phyloP scores from a whole-genome alignment of 192 early-diverging fungal genomes.

The Funneliformis mosseae region DNA sequence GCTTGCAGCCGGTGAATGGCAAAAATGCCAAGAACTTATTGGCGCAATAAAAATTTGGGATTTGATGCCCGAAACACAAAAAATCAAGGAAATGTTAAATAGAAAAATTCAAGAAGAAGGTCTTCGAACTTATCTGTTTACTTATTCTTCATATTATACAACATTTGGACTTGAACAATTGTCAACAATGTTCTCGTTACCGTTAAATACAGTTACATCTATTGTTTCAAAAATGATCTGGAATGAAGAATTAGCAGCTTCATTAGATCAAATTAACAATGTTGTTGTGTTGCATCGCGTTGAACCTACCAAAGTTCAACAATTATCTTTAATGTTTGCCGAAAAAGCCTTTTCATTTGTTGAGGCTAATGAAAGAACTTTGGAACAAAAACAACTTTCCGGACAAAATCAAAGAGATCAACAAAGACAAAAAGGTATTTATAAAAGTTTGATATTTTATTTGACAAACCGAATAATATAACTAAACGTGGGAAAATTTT shows the following conservation, averaged over 20 bases:
- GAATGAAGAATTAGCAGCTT: conserved; percentile 87
- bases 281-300: conserved; percentile 83
- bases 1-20: conserved; percentile 92
- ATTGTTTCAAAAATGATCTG: conserved; percentile 95
- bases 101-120: conserved; percentile 94
- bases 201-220: conserved; percentile 60
- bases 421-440: conserved; percentile 25
- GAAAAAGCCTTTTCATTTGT: conserved; percentile 87
- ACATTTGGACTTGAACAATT: conserved; percentile 84
- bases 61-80: conserved; percentile 77
- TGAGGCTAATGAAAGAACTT: conserved; percentile 88
- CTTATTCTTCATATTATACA: conserved; percentile 88
- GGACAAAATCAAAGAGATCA: conserved; percentile 32
- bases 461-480: neutral
- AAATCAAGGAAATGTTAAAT: conserved; percentile 89
- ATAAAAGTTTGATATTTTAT: neutral
- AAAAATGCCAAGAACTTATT: conserved; percentile 81
- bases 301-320: conserved; percentile 75
- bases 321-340: conserved; percentile 81
- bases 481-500: neutral
- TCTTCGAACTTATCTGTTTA: conserved; percentile 95
- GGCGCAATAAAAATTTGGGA: conserved; percentile 96
- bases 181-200: conserved; percentile 85
- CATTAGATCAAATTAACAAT: conserved; percentile 81
- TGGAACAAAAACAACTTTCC: conserved; percentile 69